Conservation (phyloP, 176 grass and related monocot genomes). For the Cenchrus americanus region DNA sequence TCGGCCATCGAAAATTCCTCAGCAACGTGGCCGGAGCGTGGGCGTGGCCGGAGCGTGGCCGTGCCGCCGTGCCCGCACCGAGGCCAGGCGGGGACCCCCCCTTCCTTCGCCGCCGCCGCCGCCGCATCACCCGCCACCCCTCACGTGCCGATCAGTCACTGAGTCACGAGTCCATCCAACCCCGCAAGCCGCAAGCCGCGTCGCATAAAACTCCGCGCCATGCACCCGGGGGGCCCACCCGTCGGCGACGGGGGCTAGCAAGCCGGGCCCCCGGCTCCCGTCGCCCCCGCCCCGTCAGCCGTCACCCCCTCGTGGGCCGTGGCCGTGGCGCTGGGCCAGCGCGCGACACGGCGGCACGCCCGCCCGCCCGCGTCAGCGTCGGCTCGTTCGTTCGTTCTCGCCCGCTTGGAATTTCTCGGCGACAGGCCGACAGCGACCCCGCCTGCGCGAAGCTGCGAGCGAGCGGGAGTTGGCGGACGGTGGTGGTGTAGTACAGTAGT, state of each 20-base stretch:
- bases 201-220: not conserved
- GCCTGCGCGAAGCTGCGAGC: not conserved
- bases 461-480: not conserved
- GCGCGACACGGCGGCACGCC: not conserved
- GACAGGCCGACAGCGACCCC: constrained; percentile 17
- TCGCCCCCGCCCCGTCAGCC: not conserved
- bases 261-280: too few relatives aligned
- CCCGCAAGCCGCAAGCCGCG: not conserved
- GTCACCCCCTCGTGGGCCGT: not conserved
- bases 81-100: not conserved
- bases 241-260: not conserved
- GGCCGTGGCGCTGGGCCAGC: not conserved
- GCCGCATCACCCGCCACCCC: not conserved
- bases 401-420: constrained; percentile 20
- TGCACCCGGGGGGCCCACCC: not conserved
- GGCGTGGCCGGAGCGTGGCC: constrained; percentile 32
- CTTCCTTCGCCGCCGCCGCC: not conserved
- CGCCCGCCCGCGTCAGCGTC: not conserved
- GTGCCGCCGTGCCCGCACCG: not conserved
- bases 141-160: constrained; percentile 23
- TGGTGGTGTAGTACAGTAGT: not conserved
- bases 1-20: not conserved
- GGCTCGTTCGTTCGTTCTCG: not conserved
- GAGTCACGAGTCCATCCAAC: not conserved
- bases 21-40: constrained; percentile 29